Evolutionary conservation across 345 rosid species (phyloP).

Genomic region (Heritiera littoralis): DNA sequence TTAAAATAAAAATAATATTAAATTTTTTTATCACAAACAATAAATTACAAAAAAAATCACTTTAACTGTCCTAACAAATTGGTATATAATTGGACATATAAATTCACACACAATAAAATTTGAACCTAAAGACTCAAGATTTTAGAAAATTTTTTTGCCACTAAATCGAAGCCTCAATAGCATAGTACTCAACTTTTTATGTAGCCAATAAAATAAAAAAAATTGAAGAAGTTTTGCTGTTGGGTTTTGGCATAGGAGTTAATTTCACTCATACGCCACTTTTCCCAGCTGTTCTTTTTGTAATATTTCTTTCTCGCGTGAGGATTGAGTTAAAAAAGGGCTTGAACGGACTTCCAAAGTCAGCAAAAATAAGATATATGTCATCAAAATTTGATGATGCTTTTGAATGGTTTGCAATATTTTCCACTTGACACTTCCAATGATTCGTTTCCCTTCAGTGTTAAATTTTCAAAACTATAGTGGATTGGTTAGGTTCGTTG

Average conservation of each 20-base stretch:
- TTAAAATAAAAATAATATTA: background rate
- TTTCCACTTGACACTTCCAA: slow-evolving; percentile 12
- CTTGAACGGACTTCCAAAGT: slow-evolving; percentile 8
- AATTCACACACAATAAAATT: too few species aligned
- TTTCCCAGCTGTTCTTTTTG: slow-evolving; percentile 6
- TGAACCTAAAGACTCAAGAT: too few species aligned
- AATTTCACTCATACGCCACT: background rate
- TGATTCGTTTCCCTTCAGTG: slow-evolving; percentile 14
- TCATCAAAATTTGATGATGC: too few species aligned
- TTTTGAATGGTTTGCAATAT: background rate
- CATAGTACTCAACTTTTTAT: too few species aligned
- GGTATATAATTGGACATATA: too few species aligned
- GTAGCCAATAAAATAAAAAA: background rate
- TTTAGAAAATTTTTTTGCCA: too few species aligned
- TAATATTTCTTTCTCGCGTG: slow-evolving; percentile 21
- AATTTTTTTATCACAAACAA: too few species aligned
- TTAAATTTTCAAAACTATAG: background rate
- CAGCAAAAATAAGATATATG: slow-evolving; percentile 2
- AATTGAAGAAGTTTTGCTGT: background rate
- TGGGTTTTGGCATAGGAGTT: background rate
- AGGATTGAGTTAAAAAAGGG: slow-evolving; percentile 8
- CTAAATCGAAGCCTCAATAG: too few species aligned
- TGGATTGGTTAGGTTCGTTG: background rate
- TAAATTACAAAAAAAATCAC: too few species aligned
- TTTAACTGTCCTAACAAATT: too few species aligned